Evolutionary conservation across 805 yeast genomes (phyloP).

Genomic region (Tetrapisispora iriomotensis): DNA sequence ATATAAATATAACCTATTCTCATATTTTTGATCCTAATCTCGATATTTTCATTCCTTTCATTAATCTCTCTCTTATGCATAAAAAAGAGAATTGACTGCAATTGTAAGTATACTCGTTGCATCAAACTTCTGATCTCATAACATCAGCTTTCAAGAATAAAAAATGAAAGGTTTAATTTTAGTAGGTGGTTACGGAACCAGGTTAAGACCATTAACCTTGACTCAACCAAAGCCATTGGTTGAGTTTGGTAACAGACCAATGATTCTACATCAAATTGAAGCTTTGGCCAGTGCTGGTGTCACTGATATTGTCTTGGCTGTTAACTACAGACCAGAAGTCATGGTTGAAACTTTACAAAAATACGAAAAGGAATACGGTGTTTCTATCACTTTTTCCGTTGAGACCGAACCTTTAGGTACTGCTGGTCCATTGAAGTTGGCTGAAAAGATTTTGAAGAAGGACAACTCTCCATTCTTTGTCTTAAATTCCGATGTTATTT

Average conservation of each 20-base stretch:
- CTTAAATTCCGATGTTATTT: slow-evolving; percentile 94
- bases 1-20: too few relatives aligned
- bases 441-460: slow-evolving; percentile 86
- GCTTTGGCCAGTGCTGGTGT: slow-evolving; percentile 97
- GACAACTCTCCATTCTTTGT: slow-evolving; percentile 96
- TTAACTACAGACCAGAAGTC: slow-evolving; percentile 98
- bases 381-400: slow-evolving; percentile 89
- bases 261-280: slow-evolving; percentile 97
- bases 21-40: too few relatives aligned
- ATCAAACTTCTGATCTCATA: background rate
- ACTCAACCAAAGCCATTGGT: slow-evolving; percentile 95
- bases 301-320: slow-evolving; percentile 96
- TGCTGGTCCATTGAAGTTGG: slow-evolving; percentile 97
- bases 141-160: background rate
- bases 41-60: too few relatives aligned
- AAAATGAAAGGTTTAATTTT: slow-evolving; percentile 91
- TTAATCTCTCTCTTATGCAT: too few relatives aligned
- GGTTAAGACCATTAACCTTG: slow-evolving; percentile 95
- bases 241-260: slow-evolving; percentile 97
- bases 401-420: slow-evolving; percentile 99
- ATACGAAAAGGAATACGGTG: slow-evolving; percentile 93
- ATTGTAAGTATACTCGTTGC: background rate
- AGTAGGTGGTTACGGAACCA: slow-evolving; percentile 99
- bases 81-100: background rate
- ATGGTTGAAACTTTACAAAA: slow-evolving; percentile 93